Evolutionary conservation across 1,139 yeast genomes (phyloP).

Genomic region (Nakaseomyces glabratus): DNA sequence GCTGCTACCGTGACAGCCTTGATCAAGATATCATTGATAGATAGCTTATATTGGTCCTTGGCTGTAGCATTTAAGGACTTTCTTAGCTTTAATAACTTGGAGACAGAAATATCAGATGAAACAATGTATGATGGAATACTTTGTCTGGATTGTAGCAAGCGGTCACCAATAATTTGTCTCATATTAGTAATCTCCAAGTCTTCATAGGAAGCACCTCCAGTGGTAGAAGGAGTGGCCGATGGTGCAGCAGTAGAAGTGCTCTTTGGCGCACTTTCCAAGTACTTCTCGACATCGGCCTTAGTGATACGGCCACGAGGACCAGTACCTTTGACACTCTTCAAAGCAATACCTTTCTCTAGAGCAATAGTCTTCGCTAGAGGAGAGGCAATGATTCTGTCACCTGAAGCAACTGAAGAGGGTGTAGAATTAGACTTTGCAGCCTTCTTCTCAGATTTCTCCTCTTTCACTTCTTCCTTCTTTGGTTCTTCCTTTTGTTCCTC

Average conservation of each 20-base stretch:
- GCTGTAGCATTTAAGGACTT: constrained; percentile 79
- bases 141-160: constrained; percentile 79
- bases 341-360: constrained; percentile 80
- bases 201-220: constrained; percentile 51
- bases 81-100: constrained; percentile 86
- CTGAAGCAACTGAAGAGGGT: constrained; percentile 21
- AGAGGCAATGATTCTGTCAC: constrained; percentile 80
- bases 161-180: constrained; percentile 90
- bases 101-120: constrained; percentile 74
- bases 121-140: constrained; percentile 88
- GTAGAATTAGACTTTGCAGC: constrained; percentile 8
- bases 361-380: constrained; percentile 94
- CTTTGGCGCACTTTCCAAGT: constrained; percentile 33
- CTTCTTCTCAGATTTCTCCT: neutral
- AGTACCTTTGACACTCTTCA: constrained; percentile 77
- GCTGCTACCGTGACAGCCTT: constrained; percentile 92
- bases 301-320: constrained; percentile 95
- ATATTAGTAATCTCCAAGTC: constrained; percentile 83
- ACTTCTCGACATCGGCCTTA: constrained; percentile 79
- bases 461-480: constrained; percentile 13
- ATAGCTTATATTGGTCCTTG: constrained; percentile 81
- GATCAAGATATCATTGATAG: constrained; percentile 88
- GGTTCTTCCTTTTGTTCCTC: constrained; percentile 12
- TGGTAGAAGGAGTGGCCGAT: constrained; percentile 40
- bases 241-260: constrained; percentile 29